Percentiles rank a stretch among this genome's conserved stretches.
Conservation (phyloP, 1,139 yeast species). For the Kurtzmaniella natalensis region DNA sequence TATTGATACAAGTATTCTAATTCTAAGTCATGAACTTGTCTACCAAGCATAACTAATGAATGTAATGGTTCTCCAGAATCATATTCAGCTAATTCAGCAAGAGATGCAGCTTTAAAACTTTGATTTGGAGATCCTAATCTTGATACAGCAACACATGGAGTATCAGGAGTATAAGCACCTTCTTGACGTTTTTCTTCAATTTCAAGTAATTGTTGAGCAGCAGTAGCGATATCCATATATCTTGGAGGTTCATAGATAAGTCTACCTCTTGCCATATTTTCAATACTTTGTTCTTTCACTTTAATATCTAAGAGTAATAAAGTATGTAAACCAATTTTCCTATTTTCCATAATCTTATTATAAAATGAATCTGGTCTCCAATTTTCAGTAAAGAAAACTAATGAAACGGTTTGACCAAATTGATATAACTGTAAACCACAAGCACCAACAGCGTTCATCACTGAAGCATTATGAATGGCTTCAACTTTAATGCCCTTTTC, state of each 20-base stretch:
- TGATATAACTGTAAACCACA: constrained; percentile 94
- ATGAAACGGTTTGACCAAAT: constrained; percentile 93
- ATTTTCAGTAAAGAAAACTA: constrained; percentile 88
- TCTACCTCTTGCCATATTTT: constrained; percentile 91
- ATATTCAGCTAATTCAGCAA: constrained; percentile 66
- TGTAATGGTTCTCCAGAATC: constrained; percentile 96
- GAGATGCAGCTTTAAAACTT: constrained; percentile 78
- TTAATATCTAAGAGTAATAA: constrained; percentile 84
- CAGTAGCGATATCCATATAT: constrained; percentile 88
- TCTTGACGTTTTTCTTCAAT: constrained; percentile 74
- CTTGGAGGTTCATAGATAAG: constrained; percentile 94
- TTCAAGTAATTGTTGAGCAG: constrained; percentile 83
- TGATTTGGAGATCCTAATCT: constrained; percentile 87
- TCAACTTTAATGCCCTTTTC: constrained; percentile 75
- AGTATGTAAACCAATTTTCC: constrained; percentile 88
- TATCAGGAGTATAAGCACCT: constrained; percentile 72
- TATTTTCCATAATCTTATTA: constrained; percentile 81
- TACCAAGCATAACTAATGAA: constrained; percentile 84
- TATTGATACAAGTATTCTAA: constrained; percentile 78
- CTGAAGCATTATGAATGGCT: constrained; percentile 90
- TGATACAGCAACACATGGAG: constrained; percentile 92
- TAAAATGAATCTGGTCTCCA: constrained; percentile 98
- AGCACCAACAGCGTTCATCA: constrained; percentile 98
- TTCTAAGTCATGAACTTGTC: constrained; percentile 92
- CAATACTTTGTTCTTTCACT: constrained; percentile 93